Base-by-base conservation (phyloP, 2,329 filamentous ascomycete species). In the Coniochaeta ligniaria region DNA sequence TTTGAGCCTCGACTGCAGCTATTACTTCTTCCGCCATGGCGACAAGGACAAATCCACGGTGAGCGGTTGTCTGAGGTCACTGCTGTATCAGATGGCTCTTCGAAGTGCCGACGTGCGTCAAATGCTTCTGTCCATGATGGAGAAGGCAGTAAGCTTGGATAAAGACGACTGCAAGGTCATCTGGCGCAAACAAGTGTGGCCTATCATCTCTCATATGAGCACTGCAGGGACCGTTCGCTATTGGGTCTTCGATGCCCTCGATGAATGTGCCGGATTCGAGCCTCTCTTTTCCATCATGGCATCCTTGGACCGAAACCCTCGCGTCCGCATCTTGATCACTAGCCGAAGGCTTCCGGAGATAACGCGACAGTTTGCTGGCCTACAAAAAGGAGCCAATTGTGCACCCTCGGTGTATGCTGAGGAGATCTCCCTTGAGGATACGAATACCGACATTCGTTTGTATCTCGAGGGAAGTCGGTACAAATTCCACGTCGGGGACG, bases 201-300 rank as follows among this genome's bases (percentile, higher is more conserved):
- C n/a, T n/a, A n/a, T n/a, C n/a, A n/a, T n/a, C n/a, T n/a, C n/a
- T n/a, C n/a, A n/a, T n/a, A n/a, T n/a, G n/a, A n/a, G n/a, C n/a
- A n/a, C n/a, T n/a, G n/a, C n/a, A n/a, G n/a, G n/a, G n/a, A n/a
- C n/a, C 12, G 3, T 22, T 8, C n/a, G 16, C n/a, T 73, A 67
- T 50, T 74, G 71, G 72, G 66, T 75, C 0, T 67, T 75, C 28
- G 73, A 75, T 63, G 73, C 68, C 1, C 28, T 74, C 7, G 73
- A 75, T 59, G 72, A 75, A 59, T 75, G 71, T 47, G 54, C 60
- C 22, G 64, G 61, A 26, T 65, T 64, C 14, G 26, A 61, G 4
- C 64, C 68, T 2, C 57, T 73, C 9, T 65, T 73, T 1, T 60
- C 66, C 17, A 60, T 72, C 50, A 59, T 73, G 1, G 64, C 61